Evolutionary conservation across 2,329 filamentous ascomycete genomes (phyloP).

Genomic region (Talaromyces sp.): DNA sequence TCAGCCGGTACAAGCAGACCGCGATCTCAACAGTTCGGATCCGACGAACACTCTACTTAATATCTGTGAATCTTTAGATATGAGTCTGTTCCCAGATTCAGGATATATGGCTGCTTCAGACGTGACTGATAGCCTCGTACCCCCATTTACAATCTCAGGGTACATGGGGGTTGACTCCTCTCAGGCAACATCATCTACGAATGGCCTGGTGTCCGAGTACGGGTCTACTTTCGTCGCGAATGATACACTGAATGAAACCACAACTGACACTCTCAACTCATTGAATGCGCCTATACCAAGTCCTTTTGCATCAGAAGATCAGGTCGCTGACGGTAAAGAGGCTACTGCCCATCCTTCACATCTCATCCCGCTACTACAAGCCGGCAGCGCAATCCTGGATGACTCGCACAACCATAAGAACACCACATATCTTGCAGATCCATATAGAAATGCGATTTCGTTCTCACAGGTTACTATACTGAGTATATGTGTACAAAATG

Average conservation of each 20-base stretch:
- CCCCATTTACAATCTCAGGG: not conserved
- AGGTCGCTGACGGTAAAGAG: not conserved
- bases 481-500: conserved; percentile 7
- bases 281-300: not conserved
- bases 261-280: not conserved
- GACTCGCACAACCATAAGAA: not conserved
- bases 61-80: not conserved
- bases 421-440: not conserved
- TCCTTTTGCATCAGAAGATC: not conserved
- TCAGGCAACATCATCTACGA: not conserved
- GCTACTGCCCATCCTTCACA: not conserved
- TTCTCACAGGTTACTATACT: conserved; percentile 5
- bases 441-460: not conserved
- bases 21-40: not conserved
- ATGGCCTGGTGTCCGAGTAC: not conserved
- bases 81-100: not conserved
- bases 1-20: not conserved
- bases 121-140: not conserved
- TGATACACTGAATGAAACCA: not conserved
- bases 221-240: not conserved
- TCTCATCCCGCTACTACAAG: not conserved
- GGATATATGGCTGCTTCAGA: not conserved
- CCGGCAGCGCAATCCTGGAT: not conserved
- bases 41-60: not conserved
- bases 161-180: too few relatives aligned